A percentile compares a stretch with the other conserved stretches of the same genome.
Evolutionary conservation across 225 moss, liverwort and hornwort species (phyloP).

Genomic region (Takakia lepidozioides): DNA sequence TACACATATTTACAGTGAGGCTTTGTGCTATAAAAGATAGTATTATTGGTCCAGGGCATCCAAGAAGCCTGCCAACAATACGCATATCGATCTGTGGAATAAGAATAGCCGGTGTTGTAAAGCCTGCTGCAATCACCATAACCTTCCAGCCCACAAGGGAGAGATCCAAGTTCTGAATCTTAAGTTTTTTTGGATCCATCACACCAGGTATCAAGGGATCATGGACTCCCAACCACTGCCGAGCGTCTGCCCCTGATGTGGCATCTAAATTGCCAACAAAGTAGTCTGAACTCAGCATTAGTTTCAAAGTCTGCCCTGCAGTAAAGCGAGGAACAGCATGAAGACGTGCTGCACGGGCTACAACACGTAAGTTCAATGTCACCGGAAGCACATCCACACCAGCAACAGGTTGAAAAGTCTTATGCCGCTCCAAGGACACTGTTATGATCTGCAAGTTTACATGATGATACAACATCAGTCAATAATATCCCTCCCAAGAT

Average conservation of each 20-base stretch:
- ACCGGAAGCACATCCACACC: conserved; percentile 12
- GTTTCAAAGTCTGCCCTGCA: not conserved
- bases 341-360: conserved; percentile 8
- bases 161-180: conserved; percentile 10
- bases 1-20: conserved; percentile 3
- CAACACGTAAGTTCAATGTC: conserved; percentile 8
- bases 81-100: conserved; percentile 8
- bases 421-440: conserved; percentile 9
- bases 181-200: conserved; percentile 8
- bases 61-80: conserved; percentile 10
- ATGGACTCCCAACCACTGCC: conserved; percentile 9
- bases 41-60: conserved; percentile 13
- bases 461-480: not conserved
- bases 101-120: conserved; percentile 6
- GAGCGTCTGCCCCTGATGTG: conserved; percentile 8
- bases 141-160: conserved; percentile 11
- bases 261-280: conserved; percentile 9
- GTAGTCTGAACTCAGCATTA: conserved; percentile 7
- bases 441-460: conserved; percentile 8
- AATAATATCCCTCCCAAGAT: conserved; percentile 3
- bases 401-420: conserved; percentile 6
- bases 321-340: conserved; percentile 5
- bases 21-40: conserved; percentile 6
- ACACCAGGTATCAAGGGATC: conserved; percentile 10
- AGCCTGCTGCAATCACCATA: not conserved